These are phyloP conservation scores for Catharanthus roseus DNA, from an alignment of 257 asterid genomes.

Conservation along the genomic window DNA sequence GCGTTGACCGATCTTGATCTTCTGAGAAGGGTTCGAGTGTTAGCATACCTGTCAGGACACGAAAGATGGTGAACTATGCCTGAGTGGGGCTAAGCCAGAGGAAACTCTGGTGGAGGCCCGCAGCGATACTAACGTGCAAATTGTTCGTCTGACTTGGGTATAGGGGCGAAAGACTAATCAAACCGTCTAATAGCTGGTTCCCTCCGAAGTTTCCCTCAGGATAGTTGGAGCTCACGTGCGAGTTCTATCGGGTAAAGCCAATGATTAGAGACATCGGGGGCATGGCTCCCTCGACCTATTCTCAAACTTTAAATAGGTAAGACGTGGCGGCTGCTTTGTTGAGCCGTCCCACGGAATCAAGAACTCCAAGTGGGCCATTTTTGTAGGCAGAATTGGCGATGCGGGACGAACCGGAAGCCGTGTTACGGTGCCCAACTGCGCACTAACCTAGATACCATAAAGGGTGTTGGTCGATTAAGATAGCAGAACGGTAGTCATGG, in stretches of 20 bases:
- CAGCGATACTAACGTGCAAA: constrained; percentile 47
- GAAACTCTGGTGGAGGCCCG: constrained; percentile 79
- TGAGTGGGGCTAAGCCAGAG: constrained; percentile 57
- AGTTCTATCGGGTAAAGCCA: background rate
- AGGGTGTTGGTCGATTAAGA: too few species aligned
- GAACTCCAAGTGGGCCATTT: background rate
- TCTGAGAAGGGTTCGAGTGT: constrained; percentile 21
- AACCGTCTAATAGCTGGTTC: background rate
- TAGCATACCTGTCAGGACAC: too few species aligned
- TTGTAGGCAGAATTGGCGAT: background rate
- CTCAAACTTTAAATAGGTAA: background rate
- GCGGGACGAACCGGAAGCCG: background rate
- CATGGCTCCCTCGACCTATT: background rate
- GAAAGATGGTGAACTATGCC: too few species aligned
- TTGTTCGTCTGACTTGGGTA: background rate
- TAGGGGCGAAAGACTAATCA: background rate
- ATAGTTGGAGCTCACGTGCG: background rate
- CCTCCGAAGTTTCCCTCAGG: background rate
- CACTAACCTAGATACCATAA: background rate
- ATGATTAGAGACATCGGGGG: background rate
- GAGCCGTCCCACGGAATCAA: background rate
- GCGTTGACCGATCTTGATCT: constrained; percentile 28
- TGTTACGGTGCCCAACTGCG: background rate
- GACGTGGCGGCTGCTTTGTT: background rate
- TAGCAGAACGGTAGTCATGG: too few species aligned